Conservation (phyloP, 768 basidiomycete species). For the Punctularia strigosozonata region DNA sequence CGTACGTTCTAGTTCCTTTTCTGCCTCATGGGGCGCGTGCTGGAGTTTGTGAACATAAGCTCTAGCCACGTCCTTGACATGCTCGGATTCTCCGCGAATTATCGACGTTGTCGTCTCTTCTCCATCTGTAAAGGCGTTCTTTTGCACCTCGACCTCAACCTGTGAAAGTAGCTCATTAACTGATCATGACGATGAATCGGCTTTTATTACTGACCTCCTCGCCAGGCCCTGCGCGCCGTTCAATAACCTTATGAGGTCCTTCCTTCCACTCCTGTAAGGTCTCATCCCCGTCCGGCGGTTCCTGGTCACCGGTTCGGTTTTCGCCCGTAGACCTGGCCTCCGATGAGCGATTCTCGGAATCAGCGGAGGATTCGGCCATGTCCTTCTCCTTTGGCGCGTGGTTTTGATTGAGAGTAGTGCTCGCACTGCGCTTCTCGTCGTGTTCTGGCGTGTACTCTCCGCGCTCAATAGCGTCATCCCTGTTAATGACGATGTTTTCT, state of each 20-base stretch:
- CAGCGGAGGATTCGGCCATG: slow-evolving; percentile 7
- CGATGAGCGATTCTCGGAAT: slow-evolving; percentile 5
- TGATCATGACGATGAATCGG: neutral
- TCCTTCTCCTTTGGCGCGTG: slow-evolving; percentile 6
- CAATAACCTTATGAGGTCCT: slow-evolving; percentile 54
- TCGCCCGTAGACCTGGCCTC: slow-evolving; percentile 8
- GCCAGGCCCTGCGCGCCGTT: slow-evolving; percentile 43
- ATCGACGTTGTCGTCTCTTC: slow-evolving; percentile 14
- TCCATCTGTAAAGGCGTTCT: slow-evolving; percentile 19
- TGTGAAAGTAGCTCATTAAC: slow-evolving; percentile 7
- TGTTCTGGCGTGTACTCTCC: slow-evolving; percentile 21
- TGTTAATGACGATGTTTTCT: slow-evolving; percentile 77
- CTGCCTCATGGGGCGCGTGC: slow-evolving; percentile 14
- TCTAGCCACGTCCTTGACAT: slow-evolving; percentile 1
- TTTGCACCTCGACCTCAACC: slow-evolving; percentile 23
- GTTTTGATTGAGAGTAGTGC: slow-evolving; percentile 2
- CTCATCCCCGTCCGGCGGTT: slow-evolving; percentile 32
- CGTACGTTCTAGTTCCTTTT: slow-evolving; percentile 13
- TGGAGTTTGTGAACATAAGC: slow-evolving; percentile 9
- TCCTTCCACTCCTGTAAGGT: slow-evolving; percentile 54
- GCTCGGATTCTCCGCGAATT: slow-evolving; percentile 7
- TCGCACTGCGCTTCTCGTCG: slow-evolving; percentile 13
- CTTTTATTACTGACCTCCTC: slow-evolving; percentile 43
- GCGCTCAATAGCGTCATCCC: slow-evolving; percentile 52
- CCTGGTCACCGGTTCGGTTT: slow-evolving; percentile 9